A percentile compares a stretch with the other conserved stretches of the same genome.
Conservation (phyloP, 2,329 filamentous ascomycete genomes). For the Trichoderma breve region DNA sequence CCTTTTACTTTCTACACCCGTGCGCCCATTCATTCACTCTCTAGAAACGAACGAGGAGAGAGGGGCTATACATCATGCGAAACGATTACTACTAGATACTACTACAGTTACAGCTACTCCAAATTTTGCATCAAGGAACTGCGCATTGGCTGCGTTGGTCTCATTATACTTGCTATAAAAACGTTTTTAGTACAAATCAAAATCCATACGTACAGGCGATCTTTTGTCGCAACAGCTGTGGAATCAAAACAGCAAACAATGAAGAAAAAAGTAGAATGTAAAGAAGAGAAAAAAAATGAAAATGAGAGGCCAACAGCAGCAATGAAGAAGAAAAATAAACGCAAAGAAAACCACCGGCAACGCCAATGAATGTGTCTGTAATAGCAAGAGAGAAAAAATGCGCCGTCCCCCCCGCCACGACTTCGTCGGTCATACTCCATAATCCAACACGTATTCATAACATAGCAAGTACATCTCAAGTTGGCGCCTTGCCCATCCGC, state of each 20-base stretch:
- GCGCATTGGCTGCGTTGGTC: constrained; percentile 19
- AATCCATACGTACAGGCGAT: constrained; percentile 20
- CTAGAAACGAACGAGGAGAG: background rate
- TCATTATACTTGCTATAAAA: constrained; percentile 21
- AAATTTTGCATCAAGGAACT: constrained; percentile 9
- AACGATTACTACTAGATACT: background rate
- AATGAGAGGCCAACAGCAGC: constrained; percentile 8
- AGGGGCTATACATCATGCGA: too few species aligned
- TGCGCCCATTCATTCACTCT: background rate
- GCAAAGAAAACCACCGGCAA: constrained; percentile 20
- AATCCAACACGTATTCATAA: constrained; percentile 21
- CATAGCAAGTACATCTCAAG: constrained; percentile 16
- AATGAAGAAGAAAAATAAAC: constrained; percentile 23
- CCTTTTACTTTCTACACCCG: background rate
- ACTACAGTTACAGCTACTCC: background rate
- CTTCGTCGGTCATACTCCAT: constrained; percentile 18
- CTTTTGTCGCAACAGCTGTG: constrained; percentile 7
- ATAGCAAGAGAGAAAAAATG: constrained; percentile 8
- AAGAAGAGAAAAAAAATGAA: constrained; percentile 17
- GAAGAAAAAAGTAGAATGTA: constrained; percentile 14
- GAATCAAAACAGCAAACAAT: constrained; percentile 14
- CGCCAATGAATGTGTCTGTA: constrained; percentile 20
- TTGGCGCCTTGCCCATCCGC: background rate
- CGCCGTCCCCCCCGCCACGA: constrained; percentile 14
- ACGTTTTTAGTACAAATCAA: constrained; percentile 22